Evolutionary conservation across 2,329 filamentous ascomycete species (phyloP).

Genomic region (Ambrosiella cleistominuta): DNA sequence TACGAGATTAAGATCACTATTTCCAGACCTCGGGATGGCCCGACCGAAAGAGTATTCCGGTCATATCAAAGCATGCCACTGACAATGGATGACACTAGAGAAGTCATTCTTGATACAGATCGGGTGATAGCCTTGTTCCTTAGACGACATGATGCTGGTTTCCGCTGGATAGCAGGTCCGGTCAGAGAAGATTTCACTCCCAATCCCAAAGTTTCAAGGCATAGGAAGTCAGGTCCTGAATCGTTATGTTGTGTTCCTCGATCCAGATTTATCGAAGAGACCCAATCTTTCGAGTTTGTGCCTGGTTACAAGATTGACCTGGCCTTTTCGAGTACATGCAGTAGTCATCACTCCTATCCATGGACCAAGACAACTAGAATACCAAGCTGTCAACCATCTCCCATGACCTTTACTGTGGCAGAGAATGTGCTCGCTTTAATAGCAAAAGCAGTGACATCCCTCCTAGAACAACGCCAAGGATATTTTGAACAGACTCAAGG

Average conservation of each 20-base stretch:
- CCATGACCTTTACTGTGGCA: conserved; percentile 28
- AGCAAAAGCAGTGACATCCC: conserved; percentile 25
- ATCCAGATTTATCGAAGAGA: conserved; percentile 26
- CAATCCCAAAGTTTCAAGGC: conserved; percentile 24
- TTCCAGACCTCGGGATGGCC: conserved; percentile 19
- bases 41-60: conserved; percentile 25
- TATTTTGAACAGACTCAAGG: neutral
- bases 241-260: conserved; percentile 30
- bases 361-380: conserved; percentile 26
- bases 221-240: conserved; percentile 26
- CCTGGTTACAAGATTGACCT: conserved; percentile 34
- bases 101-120: conserved; percentile 31
- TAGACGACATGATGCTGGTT: conserved; percentile 31
- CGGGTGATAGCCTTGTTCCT: conserved; percentile 34
- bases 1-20: conserved; percentile 33
- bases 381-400: conserved; percentile 30
- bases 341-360: conserved; percentile 19
- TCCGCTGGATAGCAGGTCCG: conserved; percentile 29
- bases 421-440: conserved; percentile 31
- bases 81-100: conserved; percentile 26
- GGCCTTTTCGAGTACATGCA: conserved; percentile 26
- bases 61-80: conserved; percentile 34
- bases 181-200: conserved; percentile 23
- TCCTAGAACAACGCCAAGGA: conserved; percentile 24
- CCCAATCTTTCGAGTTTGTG: conserved; percentile 27